These are phyloP conservation scores for Xylaria venustula DNA, from an alignment of 495 filamentous ascomycete species.

Conservation along the genomic window DNA sequence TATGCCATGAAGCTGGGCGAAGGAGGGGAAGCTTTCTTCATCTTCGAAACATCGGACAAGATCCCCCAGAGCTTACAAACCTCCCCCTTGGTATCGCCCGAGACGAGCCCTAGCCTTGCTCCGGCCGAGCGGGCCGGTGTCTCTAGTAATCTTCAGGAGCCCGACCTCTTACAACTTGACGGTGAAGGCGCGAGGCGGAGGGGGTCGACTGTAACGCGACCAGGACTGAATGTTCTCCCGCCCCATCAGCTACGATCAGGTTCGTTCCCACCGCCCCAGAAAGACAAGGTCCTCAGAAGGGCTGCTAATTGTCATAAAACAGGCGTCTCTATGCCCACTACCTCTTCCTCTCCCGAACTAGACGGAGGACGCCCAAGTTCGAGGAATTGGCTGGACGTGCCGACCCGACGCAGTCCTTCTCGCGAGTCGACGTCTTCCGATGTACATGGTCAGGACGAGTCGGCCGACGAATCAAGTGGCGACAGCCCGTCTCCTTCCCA, in stretches of 20 bases:
- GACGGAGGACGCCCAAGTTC: conserved; percentile 43
- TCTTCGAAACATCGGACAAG: conserved; percentile 88
- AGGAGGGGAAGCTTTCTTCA: conserved; percentile 96
- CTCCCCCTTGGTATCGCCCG: conserved; percentile 86
- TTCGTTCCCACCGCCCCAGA: conserved; percentile 9
- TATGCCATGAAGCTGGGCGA: conserved; percentile 99
- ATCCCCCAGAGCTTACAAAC: conserved; percentile 91
- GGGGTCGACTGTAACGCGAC: conserved; percentile 30
- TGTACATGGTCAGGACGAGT: conserved; percentile 45
- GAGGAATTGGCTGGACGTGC: conserved; percentile 41
- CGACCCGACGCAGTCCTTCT: conserved; percentile 32
- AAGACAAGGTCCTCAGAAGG: not conserved
- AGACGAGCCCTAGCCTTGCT: conserved; percentile 68
- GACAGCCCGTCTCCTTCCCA: conserved; percentile 40
- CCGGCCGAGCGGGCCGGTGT: conserved; percentile 51
- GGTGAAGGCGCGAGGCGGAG: conserved; percentile 14
- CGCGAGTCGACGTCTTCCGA: conserved; percentile 43
- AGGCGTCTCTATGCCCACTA: conserved; percentile 63
- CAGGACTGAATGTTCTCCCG: conserved; percentile 35
- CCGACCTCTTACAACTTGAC: conserved; percentile 76
- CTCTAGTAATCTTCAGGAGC: conserved; percentile 65
- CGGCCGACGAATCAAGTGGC: conserved; percentile 33
- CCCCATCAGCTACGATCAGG: conserved; percentile 24
- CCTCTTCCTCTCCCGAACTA: conserved; percentile 61
- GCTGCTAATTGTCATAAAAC: conserved; percentile 9